Evolutionary conservation across 2,329 filamentous ascomycete species (phyloP).

Genomic region (Claviceps sp.): DNA sequence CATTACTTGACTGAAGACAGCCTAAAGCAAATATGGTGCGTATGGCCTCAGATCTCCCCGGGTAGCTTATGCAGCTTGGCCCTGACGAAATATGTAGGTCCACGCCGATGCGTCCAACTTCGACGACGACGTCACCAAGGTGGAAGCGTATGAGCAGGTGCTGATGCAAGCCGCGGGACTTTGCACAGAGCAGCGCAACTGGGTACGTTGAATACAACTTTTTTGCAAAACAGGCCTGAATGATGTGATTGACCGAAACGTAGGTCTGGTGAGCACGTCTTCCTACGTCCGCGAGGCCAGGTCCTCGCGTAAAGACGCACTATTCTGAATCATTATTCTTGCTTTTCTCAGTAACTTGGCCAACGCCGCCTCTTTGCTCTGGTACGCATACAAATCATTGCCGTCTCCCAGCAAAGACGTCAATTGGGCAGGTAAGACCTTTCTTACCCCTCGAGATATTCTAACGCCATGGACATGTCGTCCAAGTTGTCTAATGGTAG

Average conservation of each 20-base stretch:
- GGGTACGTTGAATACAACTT: conserved; percentile 40
- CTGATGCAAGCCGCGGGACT: conserved; percentile 56
- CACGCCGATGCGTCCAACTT: conserved; percentile 74
- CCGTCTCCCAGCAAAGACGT: conserved; percentile 50
- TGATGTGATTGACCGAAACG: neutral
- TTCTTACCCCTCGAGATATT: neutral
- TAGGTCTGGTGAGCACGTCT: conserved; percentile 12
- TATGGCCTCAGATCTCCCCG: neutral
- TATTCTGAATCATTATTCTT: neutral
- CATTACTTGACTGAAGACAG: no score
- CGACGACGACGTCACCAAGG: conserved; percentile 49
- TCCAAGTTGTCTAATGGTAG: neutral
- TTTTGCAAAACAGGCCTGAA: neutral
- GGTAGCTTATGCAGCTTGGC: neutral
- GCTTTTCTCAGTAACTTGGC: conserved; percentile 50
- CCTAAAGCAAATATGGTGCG: neutral
- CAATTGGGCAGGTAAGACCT: conserved; percentile 56
- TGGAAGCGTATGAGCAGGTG: conserved; percentile 62
- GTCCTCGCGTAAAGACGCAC: neutral
- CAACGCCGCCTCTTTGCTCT: conserved; percentile 62
- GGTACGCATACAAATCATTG: conserved; percentile 67
- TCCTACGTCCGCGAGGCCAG: neutral
- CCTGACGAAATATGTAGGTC: conserved; percentile 33
- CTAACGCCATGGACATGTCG: neutral
- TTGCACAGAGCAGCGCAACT: conserved; percentile 62